Evolutionary conservation across 129 eudicot species (phyloP).

Genomic region (Heracleum sosnowskyi): DNA sequence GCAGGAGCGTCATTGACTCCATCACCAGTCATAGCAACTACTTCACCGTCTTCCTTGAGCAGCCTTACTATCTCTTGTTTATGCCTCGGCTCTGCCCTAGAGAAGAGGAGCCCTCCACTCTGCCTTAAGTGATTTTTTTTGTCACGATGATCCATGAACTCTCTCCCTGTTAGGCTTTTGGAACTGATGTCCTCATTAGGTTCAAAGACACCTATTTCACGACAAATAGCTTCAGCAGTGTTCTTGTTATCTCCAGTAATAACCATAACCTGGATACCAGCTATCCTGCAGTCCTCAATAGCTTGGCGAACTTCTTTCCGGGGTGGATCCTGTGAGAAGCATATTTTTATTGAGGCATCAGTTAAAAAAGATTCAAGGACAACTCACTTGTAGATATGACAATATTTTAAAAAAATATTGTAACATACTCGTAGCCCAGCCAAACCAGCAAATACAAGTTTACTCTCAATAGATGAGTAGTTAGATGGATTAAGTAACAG

Average conservation of each 20-base stretch:
- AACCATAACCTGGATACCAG: constrained; percentile 94
- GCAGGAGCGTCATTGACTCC: constrained; percentile 98
- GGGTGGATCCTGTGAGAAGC: constrained; percentile 71
- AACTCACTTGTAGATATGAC: neutral
- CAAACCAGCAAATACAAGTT: constrained; percentile 72
- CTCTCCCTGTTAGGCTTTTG: constrained; percentile 78
- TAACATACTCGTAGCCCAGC: constrained; percentile 82
- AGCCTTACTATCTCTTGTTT: constrained; percentile 87
- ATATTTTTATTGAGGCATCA: neutral
- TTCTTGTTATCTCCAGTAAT: constrained; percentile 97
- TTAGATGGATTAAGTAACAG: constrained; percentile 69
- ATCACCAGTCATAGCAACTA: constrained; percentile 97
- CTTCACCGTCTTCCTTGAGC: constrained; percentile 82
- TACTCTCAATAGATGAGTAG: constrained; percentile 77
- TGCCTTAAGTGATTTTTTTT: constrained; percentile 48
- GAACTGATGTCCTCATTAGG: constrained; percentile 55
- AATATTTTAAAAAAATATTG: neutral
- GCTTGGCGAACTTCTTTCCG: constrained; percentile 92
- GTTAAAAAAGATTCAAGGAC: neutral
- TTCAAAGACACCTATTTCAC: constrained; percentile 75
- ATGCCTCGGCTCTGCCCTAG: constrained; percentile 89
- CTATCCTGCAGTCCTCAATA: constrained; percentile 90
- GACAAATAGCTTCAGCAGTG: constrained; percentile 99
- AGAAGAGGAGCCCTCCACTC: constrained; percentile 77
- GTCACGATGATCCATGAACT: constrained; percentile 59